Evolutionary conservation across 768 basidiomycete genomes (phyloP).

Genomic region (Termitomyces sp.): DNA sequence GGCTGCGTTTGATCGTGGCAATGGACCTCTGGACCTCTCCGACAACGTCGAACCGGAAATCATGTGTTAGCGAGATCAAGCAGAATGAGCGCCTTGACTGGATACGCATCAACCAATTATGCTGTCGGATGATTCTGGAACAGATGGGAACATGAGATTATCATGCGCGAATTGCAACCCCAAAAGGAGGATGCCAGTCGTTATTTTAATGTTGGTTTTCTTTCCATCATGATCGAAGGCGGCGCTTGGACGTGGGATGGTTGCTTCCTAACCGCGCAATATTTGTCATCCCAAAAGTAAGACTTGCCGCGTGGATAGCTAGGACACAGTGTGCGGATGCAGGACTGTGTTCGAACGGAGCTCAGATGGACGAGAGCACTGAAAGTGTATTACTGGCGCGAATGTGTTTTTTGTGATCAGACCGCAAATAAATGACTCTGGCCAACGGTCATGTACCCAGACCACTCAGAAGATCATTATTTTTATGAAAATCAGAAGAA

Average conservation of each 20-base stretch:
- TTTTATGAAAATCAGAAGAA: neutral
- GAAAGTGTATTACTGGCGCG: neutral
- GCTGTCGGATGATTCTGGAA: neutral
- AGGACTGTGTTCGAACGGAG: neutral
- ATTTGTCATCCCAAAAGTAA: neutral
- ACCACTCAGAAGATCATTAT: no score
- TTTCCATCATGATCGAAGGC: neutral
- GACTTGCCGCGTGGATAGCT: neutral
- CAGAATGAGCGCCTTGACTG: neutral
- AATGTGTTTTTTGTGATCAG: neutral
- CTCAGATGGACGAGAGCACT: neutral
- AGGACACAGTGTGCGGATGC: neutral
- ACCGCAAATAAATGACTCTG: neutral
- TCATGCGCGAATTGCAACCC: neutral
- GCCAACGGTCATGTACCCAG: neutral
- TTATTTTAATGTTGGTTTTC: neutral
- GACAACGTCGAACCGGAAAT: neutral
- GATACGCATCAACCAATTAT: no score
- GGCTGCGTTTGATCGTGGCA: neutral
- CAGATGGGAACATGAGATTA: neutral
- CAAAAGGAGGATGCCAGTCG: neutral
- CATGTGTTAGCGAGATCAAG: neutral
- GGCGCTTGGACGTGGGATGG: conserved; percentile 1
- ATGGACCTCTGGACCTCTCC: neutral
- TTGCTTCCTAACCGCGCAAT: neutral